Evolutionary conservation across 75 land plant genomes (phyloP), one percentile per base, ranked within the genome.

Genomic region (Cupressus sempervirens): DNA sequence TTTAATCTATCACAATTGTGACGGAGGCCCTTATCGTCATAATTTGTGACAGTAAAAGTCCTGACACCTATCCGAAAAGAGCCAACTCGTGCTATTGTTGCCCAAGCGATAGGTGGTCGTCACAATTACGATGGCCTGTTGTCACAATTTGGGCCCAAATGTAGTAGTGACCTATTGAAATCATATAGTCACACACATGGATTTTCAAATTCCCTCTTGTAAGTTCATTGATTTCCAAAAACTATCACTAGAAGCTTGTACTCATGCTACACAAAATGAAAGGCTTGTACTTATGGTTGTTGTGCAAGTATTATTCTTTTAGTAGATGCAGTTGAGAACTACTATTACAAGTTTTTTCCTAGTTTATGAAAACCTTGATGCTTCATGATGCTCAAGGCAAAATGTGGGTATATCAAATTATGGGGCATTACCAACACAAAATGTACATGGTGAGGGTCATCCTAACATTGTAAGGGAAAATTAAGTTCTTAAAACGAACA

Each of bases 311-410:
- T 26, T 86, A 29, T 84, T 84, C 86, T 86, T 68, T 85, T 87
- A 79, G 4, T 76, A 94, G 81, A 82, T 93, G 67, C 91, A 94
- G 85, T 86, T 92, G 13, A 85, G 94, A 8, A 90, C 90, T 38
- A 90, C 93, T 2, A 92, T 93, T 52, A 93, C 94, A 8, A 90
- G 94, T 56, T 92, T 93, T 84, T 96, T 94, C 88, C 89, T 92
- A 15, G 95, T 90, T 35, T 84, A 92, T 26, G 95, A 92, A 85
- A 92, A 87, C 38, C 85, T 91, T 13, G 95, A 89, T 29, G 82
- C 86, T 85, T 85, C 88, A 0, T 87, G 85, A 11, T 82, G 86
- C 46, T 84, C 70, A 0, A 62, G 50, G 38, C 81, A 68, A 30
- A 80, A 46, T 79, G 48, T 15, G 36, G 83, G 83, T 8, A 62